Base-by-base conservation (phyloP, 768 basidiomycete genomes). In the Fistulinella prunicolor region DNA sequence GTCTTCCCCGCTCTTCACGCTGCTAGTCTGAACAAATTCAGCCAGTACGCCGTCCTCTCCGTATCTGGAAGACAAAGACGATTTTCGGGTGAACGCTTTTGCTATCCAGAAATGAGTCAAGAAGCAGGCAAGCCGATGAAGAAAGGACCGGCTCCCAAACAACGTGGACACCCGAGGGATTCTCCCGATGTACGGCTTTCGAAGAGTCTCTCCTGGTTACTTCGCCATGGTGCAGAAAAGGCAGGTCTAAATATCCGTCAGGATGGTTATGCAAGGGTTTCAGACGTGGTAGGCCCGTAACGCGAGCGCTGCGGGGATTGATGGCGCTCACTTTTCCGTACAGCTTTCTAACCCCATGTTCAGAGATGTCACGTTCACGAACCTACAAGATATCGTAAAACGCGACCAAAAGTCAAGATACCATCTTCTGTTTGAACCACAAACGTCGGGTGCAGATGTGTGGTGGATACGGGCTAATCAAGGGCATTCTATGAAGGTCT, bases 401-500 rank as follows among this genome's bases (percentile, higher is more conserved):
- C 69, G 67, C 9, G 87, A 94, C 60, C 65, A 72, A 50, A 94
- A 88, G 65, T 74, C 77, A 46, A 74, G 86, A 53, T 89, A 78
- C 57, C 76, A 77, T 61, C 70, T 86, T 49, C 42, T 80, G 10
- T 64, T 72, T 29, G 86, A 90, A 55, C 66, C 73, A 19, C 70
- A 72, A 47, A 40, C 54, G 17, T 41, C 59, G n/a, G 64, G 57
- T 44, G 26, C 58, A 4, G 70, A 75, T 9, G 63, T 74, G n/a
- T 89, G 89, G 88, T 89, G 85, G 85, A 91, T 94, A 55, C 77
- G 86, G 29, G 93, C 93, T 8, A 92, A 89, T 57, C 93, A 94
- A 66, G 93, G 93, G 0, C 93, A 94, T 69, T 87, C 90, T 0
- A 72, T 95, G 38, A 79, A 84, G 75, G 92, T 85, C 50, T 21